Base-by-base conservation (phyloP, 2,329 filamentous ascomycete species). In the Thielaviopsis euricoi region DNA sequence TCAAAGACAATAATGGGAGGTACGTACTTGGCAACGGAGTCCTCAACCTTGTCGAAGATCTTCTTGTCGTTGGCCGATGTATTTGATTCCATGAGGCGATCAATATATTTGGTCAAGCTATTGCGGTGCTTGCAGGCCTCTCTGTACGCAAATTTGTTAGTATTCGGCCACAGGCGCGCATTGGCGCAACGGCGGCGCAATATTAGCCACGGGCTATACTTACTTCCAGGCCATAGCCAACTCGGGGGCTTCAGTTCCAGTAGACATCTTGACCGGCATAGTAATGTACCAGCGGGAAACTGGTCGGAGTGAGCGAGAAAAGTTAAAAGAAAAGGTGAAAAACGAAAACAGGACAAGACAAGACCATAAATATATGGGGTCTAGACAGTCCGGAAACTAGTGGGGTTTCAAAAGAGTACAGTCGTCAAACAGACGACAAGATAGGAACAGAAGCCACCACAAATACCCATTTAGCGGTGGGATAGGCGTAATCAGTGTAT, bases 11-110 rank as follows among this genome's bases (percentile, higher is more conserved):
- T 26, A 13, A 52, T 17, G 9, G 25, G 22, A 6, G 19, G 6
- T 62, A 63, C 71, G 65, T 64, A 74, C 72, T 70, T 68, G 55
- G 73, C 70, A 65, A 77, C 65, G 58, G 69, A 62, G 33, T 69
- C 67, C 62, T 76, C 74, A 51, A 75, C 64, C 57, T 69, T 66
- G 59, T 76, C 71, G 57, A 76, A 74, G 33, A 71, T 71, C 46
- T 68, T 66, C n/a, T 71, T 62, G 57, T 73, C 71, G 29, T 71
- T 67, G 17, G 67, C 69, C 46, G 67, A 66, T 52, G 64, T 65
- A 29, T 64, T 64, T 37, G 68, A 67, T 58, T 67, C 67, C 58
- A 71, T 70, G 15, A 76, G 66, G 62, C 70, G 70, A 25, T 74
- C 70, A 46, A 76, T 64, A 60, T 75, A 71, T 64, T 72, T 74